Percentiles rank a stretch among this genome's conserved stretches.
phyloP scores from a whole-genome alignment of 108 stramenopile genomes.

The Epithemia pelagica region DNA sequence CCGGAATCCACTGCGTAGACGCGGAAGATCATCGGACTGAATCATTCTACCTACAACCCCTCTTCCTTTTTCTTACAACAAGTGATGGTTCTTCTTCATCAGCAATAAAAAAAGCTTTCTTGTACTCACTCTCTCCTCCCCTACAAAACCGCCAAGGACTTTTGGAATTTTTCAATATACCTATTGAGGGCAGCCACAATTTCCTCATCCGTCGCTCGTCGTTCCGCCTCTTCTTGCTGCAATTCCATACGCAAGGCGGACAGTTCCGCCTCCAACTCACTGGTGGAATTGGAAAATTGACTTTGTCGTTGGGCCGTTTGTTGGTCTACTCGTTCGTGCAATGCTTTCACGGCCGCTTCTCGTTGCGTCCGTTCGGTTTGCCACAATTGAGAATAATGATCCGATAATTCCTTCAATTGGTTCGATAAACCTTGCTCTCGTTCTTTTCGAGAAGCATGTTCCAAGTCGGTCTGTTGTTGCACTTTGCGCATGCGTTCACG shows the following conservation, averaged over 20 bases:
- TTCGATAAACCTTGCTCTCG: slow-evolving; percentile 84
- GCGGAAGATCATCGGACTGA: too few species aligned
- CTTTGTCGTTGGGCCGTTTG: slow-evolving; percentile 54
- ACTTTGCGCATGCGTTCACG: slow-evolving; percentile 37
- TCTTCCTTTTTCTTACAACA: too few species aligned
- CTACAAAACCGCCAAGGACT: slow-evolving; percentile 32
- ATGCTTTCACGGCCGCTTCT: slow-evolving; percentile 45
- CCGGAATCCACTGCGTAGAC: too few species aligned
- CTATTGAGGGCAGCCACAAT: slow-evolving; percentile 86
- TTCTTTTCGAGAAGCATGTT: slow-evolving; percentile 63
- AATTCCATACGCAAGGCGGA: slow-evolving; percentile 55
- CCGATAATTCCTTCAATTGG: slow-evolving; percentile 83
- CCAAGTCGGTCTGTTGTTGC: slow-evolving; percentile 68
- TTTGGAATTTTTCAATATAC: slow-evolving; percentile 88
- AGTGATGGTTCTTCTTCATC: too few species aligned
- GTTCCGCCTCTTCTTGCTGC: slow-evolving; percentile 62
- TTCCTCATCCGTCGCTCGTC: slow-evolving; percentile 79
- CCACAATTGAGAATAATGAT: slow-evolving; percentile 51
- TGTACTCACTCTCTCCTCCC: too few species aligned
- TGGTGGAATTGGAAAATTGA: slow-evolving; percentile 61
- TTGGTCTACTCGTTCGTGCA: slow-evolving; percentile 52
- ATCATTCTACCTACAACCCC: too few species aligned
- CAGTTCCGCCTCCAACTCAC: slow-evolving; percentile 63
- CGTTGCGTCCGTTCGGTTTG: slow-evolving; percentile 64
- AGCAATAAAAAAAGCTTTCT: too few species aligned